Evolutionary conservation across 73 alveolate genomes (phyloP), one percentile per base, ranked within the genome.

Genomic region (Paramecium biaurelia): DNA sequence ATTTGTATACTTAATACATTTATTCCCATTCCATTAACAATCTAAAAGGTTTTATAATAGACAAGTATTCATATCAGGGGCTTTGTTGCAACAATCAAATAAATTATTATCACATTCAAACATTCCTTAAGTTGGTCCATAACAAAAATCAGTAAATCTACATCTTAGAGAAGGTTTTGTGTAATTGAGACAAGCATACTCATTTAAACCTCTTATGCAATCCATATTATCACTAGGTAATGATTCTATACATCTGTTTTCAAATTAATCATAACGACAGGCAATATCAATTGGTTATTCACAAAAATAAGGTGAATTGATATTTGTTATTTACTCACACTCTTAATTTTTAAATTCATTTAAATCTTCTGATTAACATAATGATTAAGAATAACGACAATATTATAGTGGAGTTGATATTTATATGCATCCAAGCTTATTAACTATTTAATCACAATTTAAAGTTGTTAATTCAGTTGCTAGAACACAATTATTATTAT

Each of bases 81-180:
- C 87, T 37, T 74, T 37, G 9, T 74, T 41, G 11, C 87, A 74
- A 5, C 84, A 63, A 63, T 63, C 84, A 63, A 63, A 63, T 63
- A 63, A 63, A 30, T 49, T 63, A 14, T 63, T 63, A 30, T 63
- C 45, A 24, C 84, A 63, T 14, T 63, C 84, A 12, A 74, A 34
- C 37, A 41, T 41, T 5, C 26, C 21, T 74, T 74, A 20, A 3
- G 87, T 37, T 8, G 87, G 59, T 9, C 87, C 59, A 41, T 34
- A 74, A 37, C 87, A 74, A 74, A 74, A 74, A 11, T 34, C 37
- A 7, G 57, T 21, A 34, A 74, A 74, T 74, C 30, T 34, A 11
- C 87, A 74, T 41, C 84, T 63, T 23, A 26, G 11, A 30, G 21
- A 4, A n/a, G 23, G 38, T 74, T 74, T 37, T 4, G 59, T 41